phyloP scores from a whole-genome alignment of 352 stramenopile genomes.

The Globisporangium iwayamae region DNA sequence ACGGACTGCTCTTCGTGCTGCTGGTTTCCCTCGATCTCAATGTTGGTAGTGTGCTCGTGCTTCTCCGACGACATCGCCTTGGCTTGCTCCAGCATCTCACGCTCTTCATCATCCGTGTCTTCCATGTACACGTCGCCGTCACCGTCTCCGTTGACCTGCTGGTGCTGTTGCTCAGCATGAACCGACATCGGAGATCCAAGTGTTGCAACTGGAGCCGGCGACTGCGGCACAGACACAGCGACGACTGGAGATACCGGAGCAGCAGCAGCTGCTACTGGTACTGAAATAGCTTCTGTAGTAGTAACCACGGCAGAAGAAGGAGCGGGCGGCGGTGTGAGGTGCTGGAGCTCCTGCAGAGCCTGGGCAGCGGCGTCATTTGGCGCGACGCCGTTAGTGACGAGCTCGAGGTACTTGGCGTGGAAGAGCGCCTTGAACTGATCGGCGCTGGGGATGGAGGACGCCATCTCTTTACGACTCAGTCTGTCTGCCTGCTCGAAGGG shows the following conservation, averaged over 20 bases:
- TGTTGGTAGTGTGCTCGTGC: conserved; percentile 14
- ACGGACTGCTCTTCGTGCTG: neutral
- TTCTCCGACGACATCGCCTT: conserved; percentile 10
- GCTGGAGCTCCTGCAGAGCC: conserved; percentile 53
- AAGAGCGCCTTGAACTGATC: conserved; percentile 44
- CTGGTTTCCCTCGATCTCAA: conserved; percentile 22
- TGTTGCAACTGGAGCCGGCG: neutral
- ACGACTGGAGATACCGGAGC: neutral
- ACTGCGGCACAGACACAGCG: neutral
- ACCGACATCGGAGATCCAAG: neutral
- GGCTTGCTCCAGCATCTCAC: conserved; percentile 13
- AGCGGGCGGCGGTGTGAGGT: conserved; percentile 14
- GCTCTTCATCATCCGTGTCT: conserved; percentile 22
- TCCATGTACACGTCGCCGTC: conserved; percentile 50
- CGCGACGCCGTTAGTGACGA: conserved; percentile 44
- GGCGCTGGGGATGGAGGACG: conserved; percentile 5
- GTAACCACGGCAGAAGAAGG: neutral
- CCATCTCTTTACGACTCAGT: neutral
- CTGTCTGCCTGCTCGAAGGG: neutral
- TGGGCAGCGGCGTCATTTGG: conserved; percentile 60
- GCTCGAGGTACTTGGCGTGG: conserved; percentile 43
- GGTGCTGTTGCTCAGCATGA: neutral
- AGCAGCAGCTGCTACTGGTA: neutral
- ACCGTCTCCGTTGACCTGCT: neutral
- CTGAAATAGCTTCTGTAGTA: neutral